A percentile compares a stretch with the other conserved stretches of the same genome.
These are phyloP conservation scores for Thielaviopsis euricoi DNA, from an alignment of 2,329 filamentous ascomycete species.

Conservation along the genomic window DNA sequence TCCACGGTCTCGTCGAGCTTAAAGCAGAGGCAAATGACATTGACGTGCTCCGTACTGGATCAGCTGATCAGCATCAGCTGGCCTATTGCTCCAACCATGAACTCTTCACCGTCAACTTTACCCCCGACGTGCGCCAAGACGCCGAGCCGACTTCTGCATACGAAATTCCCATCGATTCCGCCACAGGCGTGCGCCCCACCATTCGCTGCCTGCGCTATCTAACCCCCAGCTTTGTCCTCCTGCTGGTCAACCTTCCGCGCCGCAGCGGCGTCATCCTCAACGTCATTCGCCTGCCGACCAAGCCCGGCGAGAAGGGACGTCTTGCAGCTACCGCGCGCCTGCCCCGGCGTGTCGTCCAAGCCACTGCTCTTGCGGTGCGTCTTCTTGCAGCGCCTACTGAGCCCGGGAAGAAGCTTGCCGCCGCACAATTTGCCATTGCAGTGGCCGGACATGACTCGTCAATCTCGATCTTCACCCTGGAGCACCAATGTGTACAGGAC, in stretches of 20 bases:
- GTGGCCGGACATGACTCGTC: constrained; percentile 67
- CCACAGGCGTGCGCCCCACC: constrained; percentile 26
- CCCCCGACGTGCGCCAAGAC: constrained; percentile 24
- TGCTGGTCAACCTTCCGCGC: constrained; percentile 41
- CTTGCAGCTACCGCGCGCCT: constrained; percentile 1
- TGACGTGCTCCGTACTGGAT: constrained; percentile 46
- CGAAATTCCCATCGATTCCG: constrained; percentile 33
- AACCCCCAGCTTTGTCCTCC: constrained; percentile 38
- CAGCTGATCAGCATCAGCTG: constrained; percentile 48
- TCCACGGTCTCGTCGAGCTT: constrained; percentile 33
- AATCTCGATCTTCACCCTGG: constrained; percentile 61
- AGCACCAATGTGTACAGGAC: constrained; percentile 37
- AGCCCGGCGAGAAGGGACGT: constrained; percentile 12
- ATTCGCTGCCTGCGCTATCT: constrained; percentile 45
- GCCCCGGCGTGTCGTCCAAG: constrained; percentile 37
- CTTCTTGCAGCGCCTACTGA: constrained; percentile 35
- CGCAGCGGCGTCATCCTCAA: constrained; percentile 40
- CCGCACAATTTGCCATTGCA: constrained; percentile 65
- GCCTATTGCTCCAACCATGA: constrained; percentile 66
- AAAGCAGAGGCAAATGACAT: constrained; percentile 46
- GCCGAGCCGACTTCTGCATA: constrained; percentile 33
- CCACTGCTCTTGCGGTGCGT: constrained; percentile 62
- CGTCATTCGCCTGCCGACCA: constrained; percentile 34
- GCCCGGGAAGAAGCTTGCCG: constrained; percentile 27
- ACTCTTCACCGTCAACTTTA: constrained; percentile 50